Conservation (phyloP, 768 basidiomycete genomes). For the Kwoniella botswanensis region DNA sequence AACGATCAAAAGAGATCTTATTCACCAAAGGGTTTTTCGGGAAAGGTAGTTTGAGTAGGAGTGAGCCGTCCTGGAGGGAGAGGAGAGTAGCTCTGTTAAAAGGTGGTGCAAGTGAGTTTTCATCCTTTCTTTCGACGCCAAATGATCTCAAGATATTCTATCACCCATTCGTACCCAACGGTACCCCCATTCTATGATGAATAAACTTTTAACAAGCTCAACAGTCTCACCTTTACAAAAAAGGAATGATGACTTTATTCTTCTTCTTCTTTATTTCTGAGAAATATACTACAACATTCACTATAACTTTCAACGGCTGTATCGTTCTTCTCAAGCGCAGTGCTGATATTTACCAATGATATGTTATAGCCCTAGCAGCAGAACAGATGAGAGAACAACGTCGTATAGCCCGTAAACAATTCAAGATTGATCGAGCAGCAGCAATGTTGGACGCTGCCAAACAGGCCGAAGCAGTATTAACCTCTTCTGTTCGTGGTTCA, state of each 20-base stretch:
- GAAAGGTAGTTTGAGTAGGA: constrained; percentile 90
- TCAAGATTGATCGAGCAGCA: constrained; percentile 87
- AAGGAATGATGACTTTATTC: constrained; percentile 50
- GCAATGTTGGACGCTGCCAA: constrained; percentile 67
- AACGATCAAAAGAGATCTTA: constrained; percentile 69
- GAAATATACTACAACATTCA: neutral
- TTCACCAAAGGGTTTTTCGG: constrained; percentile 96
- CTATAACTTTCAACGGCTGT: neutral
- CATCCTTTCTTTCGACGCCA: constrained; percentile 41
- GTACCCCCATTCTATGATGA: constrained; percentile 44
- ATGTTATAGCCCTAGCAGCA: constrained; percentile 71
- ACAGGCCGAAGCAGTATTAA: constrained; percentile 62
- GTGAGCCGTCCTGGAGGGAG: constrained; percentile 91
- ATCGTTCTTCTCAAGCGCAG: neutral
- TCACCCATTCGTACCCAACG: neutral
- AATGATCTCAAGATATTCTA: neutral
- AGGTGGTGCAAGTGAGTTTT: constrained; percentile 65
- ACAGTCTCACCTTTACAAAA: constrained; percentile 52
- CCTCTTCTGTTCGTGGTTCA: constrained; percentile 20
- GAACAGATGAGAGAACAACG: constrained; percentile 91
- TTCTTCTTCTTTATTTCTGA: constrained; percentile 51
- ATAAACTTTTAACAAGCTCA: constrained; percentile 58
- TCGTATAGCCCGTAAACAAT: constrained; percentile 83
- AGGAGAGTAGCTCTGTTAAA: constrained; percentile 73
- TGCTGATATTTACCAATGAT: neutral